Evolutionary conservation across 1,139 yeast species (phyloP).

Genomic region (Candida glucosophila): DNA sequence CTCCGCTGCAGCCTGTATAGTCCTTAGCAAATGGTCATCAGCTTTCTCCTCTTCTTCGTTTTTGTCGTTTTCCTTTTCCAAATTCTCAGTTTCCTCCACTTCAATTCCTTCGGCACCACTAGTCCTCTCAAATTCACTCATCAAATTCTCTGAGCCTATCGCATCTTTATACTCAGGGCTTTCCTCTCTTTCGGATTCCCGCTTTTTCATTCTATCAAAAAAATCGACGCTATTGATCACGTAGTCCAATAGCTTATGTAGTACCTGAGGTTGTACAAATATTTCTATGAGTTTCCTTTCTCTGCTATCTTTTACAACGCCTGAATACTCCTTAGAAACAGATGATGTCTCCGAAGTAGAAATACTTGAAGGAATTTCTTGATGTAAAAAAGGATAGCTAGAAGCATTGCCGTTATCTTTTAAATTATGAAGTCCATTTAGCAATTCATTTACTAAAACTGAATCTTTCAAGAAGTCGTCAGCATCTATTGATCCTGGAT

Average conservation of each 20-base stretch:
- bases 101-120: slow-evolving; percentile 10
- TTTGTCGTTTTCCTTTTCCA: slow-evolving; percentile 3
- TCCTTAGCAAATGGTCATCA: slow-evolving; percentile 32
- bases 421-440: slow-evolving; percentile 33
- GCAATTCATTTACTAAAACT: slow-evolving; percentile 28
- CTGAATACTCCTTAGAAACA: slow-evolving; percentile 19
- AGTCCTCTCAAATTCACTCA: slow-evolving; percentile 3
- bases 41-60: slow-evolving; percentile 17
- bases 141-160: slow-evolving; percentile 9
- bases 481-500: slow-evolving; percentile 23
- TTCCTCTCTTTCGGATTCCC: slow-evolving; percentile 15
- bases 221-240: slow-evolving; percentile 30
- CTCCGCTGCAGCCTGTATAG: slow-evolving; percentile 35
- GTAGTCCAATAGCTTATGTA: slow-evolving; percentile 32
- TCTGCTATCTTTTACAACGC: slow-evolving; percentile 27
- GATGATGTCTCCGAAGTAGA: slow-evolving; percentile 29
- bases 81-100: slow-evolving; percentile 6
- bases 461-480: slow-evolving; percentile 29
- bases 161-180: slow-evolving; percentile 8
- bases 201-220: slow-evolving; percentile 20
- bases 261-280: slow-evolving; percentile 37
- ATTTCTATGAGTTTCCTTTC: slow-evolving; percentile 36
- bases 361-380: slow-evolving; percentile 6
- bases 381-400: background rate
- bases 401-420: slow-evolving; percentile 22